Base-by-base conservation (phyloP, 192 early-diverging fungal genomes). In the Helicostylum pulchrum region DNA sequence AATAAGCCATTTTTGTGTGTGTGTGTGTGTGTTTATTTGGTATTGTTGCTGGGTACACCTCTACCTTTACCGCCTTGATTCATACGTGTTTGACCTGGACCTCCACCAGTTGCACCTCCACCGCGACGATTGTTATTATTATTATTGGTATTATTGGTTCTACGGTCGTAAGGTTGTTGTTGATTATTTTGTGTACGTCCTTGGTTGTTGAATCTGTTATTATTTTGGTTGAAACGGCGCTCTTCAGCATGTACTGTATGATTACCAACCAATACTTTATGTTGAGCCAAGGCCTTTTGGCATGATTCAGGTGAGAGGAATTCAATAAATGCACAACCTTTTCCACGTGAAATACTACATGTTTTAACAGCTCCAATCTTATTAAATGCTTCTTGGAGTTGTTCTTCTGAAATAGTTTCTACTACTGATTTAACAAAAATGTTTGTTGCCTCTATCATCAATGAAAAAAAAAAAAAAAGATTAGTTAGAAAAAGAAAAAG, bases 301-400 rank as follows among this genome's bases (percentile, higher is more conserved):
- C 67, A 65, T 17, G 71, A 64, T 17, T 79, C 69, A 15, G 71
- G 36, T 23, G 53, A 68, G 7, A 20, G 17, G 19, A 76, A 76
- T 23, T 79, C 78, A 46, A 79, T 54, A 52, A 76, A 79, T 7
- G 78, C 78, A 53, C 74, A 76, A 17, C 66, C 67, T 65, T 44
- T 71, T 34, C 1, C 1, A 36, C 39, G 34, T 21, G 36, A 39
- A n/a, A 62, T 39, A 15, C 57, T 68, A 0, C 74, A 26, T 1
- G 58, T 45, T 14, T 68, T 59, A 23, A 76, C 66, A 31, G 53
- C 62, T 20, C 75, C 78, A 72, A 74, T 72, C 36, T 49, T 63
- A 31, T 54, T 58, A 45, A 80, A 77, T 2, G 69, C 78, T 2
- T 80, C 72, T 26, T 77, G 49, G 17, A 80, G 66, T 53, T 72